Conservation (phyloP, 768 basidiomycete species). For the Vararia minispora region DNA sequence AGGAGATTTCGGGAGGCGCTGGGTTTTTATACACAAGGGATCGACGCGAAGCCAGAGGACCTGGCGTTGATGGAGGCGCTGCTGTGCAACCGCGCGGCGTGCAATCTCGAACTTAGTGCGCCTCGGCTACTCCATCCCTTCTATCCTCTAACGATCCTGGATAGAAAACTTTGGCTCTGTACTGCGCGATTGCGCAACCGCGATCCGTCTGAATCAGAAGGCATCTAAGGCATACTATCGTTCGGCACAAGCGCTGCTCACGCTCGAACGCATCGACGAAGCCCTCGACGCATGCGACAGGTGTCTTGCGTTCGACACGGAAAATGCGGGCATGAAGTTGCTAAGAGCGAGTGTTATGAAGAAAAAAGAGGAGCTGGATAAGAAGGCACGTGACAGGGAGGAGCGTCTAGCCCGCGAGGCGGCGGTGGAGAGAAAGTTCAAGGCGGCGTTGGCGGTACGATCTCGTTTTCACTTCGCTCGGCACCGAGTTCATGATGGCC, state of each 20-base stretch:
- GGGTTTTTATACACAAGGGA: slow-evolving; percentile 82
- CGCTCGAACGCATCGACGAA: slow-evolving; percentile 68
- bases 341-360: slow-evolving; percentile 37
- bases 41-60: slow-evolving; percentile 76
- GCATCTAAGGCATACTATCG: slow-evolving; percentile 84
- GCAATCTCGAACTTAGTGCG: slow-evolving; percentile 81
- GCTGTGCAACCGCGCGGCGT: slow-evolving; percentile 84
- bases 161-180: slow-evolving; percentile 84
- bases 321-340: slow-evolving; percentile 40
- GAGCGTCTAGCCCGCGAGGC: slow-evolving; percentile 38
- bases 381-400: slow-evolving; percentile 36
- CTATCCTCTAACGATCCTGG: neutral
- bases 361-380: slow-evolving; percentile 37
- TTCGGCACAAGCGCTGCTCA: slow-evolving; percentile 65
- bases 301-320: slow-evolving; percentile 48
- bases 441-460: slow-evolving; percentile 55
- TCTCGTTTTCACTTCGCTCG: slow-evolving; percentile 1
- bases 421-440: slow-evolving; percentile 42
- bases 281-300: slow-evolving; percentile 72
- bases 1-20: slow-evolving; percentile 81
- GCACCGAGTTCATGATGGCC: slow-evolving; percentile 4
- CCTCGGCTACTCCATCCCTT: neutral
- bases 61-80: slow-evolving; percentile 47
- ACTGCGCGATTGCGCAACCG: slow-evolving; percentile 74
- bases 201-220: slow-evolving; percentile 45